A percentile compares a stretch with the other conserved stretches of the same genome.
Conservation (phyloP, 441 rosid species). For the Erodium texanum region DNA sequence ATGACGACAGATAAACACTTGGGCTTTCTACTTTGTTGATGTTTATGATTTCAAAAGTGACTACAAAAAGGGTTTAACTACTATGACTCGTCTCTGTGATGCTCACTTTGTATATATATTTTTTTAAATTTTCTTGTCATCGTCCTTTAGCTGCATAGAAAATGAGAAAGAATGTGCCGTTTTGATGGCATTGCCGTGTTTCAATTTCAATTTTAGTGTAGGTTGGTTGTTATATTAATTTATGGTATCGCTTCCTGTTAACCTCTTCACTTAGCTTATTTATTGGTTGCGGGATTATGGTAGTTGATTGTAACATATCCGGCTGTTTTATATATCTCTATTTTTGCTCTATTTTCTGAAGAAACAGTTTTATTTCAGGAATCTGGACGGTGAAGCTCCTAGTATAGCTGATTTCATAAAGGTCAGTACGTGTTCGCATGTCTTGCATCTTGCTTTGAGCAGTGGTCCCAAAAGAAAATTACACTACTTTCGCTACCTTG, state of each 20-base stretch:
- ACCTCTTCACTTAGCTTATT: neutral
- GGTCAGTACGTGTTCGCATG: neutral
- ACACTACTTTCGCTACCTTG: neutral
- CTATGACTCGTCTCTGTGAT: neutral
- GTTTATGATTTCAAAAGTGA: too few species aligned
- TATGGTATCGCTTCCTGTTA: neutral
- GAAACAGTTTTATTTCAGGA: neutral
- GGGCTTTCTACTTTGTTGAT: too few species aligned
- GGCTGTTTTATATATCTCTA: neutral
- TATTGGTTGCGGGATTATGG: neutral
- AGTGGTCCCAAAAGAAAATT: neutral
- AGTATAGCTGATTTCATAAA: conserved; percentile 3
- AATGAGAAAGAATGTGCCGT: neutral
- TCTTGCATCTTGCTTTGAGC: too few species aligned
- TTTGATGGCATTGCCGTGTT: neutral
- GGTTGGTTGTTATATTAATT: neutral
- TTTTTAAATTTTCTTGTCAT: neutral
- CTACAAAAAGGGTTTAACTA: neutral
- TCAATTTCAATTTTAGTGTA: neutral
- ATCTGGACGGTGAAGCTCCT: conserved; percentile 7
- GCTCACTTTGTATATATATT: neutral
- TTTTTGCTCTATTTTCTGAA: neutral
- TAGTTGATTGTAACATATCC: neutral
- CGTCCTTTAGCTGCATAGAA: neutral
- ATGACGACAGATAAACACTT: too few species aligned